Evolutionary conservation across 139 green algal genomes (phyloP).

Genomic region (Spirogloea muscicola): DNA sequence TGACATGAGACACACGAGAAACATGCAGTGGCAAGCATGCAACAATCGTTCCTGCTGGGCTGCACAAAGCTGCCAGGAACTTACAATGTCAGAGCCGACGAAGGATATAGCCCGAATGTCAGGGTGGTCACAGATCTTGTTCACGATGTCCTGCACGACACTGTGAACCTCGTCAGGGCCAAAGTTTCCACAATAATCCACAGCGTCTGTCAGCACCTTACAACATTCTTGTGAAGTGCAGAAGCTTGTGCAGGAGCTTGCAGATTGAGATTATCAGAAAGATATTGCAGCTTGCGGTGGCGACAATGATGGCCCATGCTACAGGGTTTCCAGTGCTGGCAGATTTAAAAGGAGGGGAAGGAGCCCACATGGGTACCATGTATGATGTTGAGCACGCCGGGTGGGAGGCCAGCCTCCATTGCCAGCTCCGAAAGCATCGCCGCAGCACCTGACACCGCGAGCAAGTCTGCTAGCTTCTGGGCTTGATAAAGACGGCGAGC

Average conservation of each 20-base stretch:
- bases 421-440: constrained; percentile 55
- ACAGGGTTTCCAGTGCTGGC: no score
- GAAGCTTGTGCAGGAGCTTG: no score
- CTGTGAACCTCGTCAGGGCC: no score
- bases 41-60: not conserved
- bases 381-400: constrained; percentile 66
- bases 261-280: no score
- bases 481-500: no score
- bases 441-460: constrained; percentile 34
- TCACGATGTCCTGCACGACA: constrained; percentile 67
- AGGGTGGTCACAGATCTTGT: constrained; percentile 85
- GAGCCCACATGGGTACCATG: constrained; percentile 76
- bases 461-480: no score
- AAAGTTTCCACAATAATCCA: no score
- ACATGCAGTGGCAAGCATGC: not conserved
- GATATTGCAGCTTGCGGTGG: no score
- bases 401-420: constrained; percentile 50
- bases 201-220: no score
- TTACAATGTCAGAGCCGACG: constrained; percentile 74
- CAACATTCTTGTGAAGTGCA: no score
- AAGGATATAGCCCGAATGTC: constrained; percentile 89
- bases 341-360: no score
- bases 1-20: not conserved
- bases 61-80: constrained; percentile 1
- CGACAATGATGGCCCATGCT: no score